Evolutionary conservation across 805 yeast genomes (phyloP), one percentile per base, ranked within the genome.

Genomic region (Wilhelminamyces savonicus): DNA sequence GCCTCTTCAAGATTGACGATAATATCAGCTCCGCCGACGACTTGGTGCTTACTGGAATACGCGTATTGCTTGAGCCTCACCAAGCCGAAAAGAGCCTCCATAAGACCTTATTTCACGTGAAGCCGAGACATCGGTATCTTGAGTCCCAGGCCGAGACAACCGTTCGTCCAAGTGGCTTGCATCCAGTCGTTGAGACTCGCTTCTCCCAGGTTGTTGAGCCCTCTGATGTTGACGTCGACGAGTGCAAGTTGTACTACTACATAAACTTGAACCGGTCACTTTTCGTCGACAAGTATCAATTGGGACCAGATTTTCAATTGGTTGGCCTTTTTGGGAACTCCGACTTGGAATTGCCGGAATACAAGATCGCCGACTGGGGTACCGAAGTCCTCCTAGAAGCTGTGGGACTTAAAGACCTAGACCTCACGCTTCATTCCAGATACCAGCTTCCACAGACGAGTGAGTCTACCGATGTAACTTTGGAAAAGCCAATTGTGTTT

Each of bases 311-410:
- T 1, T 36, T 54, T 14, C 30, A 29, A 1, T 37, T 55, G 4
- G 37, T 61, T 8, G 41, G 51, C 10, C 43, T 48, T 15, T 48
- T 46, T 29, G 71, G 71, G 1, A 39, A 50, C 7, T 33, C 39
- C 11, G 62, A 65, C 35, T 43, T 65, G 31, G 71, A 65, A 40
- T 44, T 60, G 9, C 70, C 71, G 0, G 66, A 44, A 24, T 65
- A 64, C 37, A 46, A 50, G 13, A 43, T 61, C 7, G 16, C 32
- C 2, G 50, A 50, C 28, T 64, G 70, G 70, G 71, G 71, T 0
- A 56, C 47, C 33, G 69, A 64, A 34, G 36, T 58, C 4, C 39
- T 65, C 20, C 32, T 62, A 26, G 60, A 56, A 32, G n/a, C n/a
- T n/a, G n/a, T n/a, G n/a, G n/a, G n/a, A n/a, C 39, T 52, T 24